Base-by-base conservation (phyloP, 768 basidiomycete species). In the Baorangia bicolor region DNA sequence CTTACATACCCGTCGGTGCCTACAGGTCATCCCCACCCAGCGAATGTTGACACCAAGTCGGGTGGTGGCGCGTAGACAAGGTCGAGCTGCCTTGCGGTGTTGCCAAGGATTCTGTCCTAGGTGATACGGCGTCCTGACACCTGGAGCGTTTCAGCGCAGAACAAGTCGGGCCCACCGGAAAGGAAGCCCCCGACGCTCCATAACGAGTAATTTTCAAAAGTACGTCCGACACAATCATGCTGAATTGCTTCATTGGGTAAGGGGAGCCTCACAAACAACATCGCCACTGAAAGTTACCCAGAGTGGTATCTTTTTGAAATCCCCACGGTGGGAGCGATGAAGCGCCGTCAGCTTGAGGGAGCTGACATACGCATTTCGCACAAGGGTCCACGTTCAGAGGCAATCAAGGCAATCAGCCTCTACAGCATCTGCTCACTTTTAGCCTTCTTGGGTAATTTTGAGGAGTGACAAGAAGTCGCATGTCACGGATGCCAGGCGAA, bases 331-430 rank as follows among this genome's bases (percentile, higher is more conserved):
- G 18, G 5, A 23, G 35, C 6, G 4, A 38, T 1, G 12, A 52
- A 44, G 51, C 53, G 46, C 41, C 34, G 23, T 42, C 58, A 49
- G 60, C 61, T 21, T 49, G 59, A 59, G 57, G 45, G 58, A 43
- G 66, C 69, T 72, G 66, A 70, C 71, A 55, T 55, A 70, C 28
- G 13, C 59, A 53, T 28, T 71, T 70, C 69, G 3, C 70, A 73
- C 69, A 14, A 58, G 52, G 55, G 59, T 66, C 45, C 59, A 33
- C 61, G 46, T 59, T 49, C 53, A 43, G 42, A 60, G 41, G 59
- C 72, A 68, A 73, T 71, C 70, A 30, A 30, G 42, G 44, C 57
- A 37, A 57, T 61, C 59, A 5, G 30, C 44, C 3, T 33, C 31
- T 31, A 63, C 65, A 66, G 70, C 70, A 69, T 56, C 21, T 23